Evolutionary conservation across 192 early-diverging fungal genomes (phyloP).

Genomic region (Cladochytrium replicatum): DNA sequence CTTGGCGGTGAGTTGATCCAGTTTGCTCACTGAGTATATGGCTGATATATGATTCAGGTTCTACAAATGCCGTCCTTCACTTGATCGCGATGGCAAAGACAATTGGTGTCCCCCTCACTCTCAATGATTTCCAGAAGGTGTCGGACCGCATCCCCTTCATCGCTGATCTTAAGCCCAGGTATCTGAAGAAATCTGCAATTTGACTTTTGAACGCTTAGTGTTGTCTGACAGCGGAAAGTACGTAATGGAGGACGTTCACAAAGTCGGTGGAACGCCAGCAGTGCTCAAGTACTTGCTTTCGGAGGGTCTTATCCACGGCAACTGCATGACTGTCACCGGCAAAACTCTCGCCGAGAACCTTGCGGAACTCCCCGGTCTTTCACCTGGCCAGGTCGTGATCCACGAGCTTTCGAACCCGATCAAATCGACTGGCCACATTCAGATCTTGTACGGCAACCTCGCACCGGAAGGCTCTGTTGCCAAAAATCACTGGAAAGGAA

Average conservation of each 20-base stretch:
- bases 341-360: constrained; percentile 95
- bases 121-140: constrained; percentile 93
- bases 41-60: constrained; percentile 33
- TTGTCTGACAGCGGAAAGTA: constrained; percentile 74
- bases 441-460: constrained; percentile 87
- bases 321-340: constrained; percentile 91
- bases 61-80: constrained; percentile 96
- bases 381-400: constrained; percentile 79
- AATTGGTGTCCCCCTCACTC: constrained; percentile 67
- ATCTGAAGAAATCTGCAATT: not conserved
- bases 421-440: constrained; percentile 90
- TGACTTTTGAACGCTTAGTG: not conserved
- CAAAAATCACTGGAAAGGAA: constrained; percentile 99
- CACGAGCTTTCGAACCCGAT: constrained; percentile 72
- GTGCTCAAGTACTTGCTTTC: constrained; percentile 88
- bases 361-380: constrained; percentile 60
- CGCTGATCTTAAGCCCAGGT: constrained; percentile 93
- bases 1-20: constrained; percentile 58
- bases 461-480: constrained; percentile 94
- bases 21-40: not conserved
- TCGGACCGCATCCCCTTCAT: constrained; percentile 86
- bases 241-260: constrained; percentile 94
- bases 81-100: constrained; percentile 82
- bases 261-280: constrained; percentile 86
- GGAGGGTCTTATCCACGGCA: constrained; percentile 77